A percentile compares a stretch with the other conserved stretches of the same genome.
Evolutionary conservation across 2,329 filamentous ascomycete species (phyloP).

Genomic region (Pyrenophora seminiperda): DNA sequence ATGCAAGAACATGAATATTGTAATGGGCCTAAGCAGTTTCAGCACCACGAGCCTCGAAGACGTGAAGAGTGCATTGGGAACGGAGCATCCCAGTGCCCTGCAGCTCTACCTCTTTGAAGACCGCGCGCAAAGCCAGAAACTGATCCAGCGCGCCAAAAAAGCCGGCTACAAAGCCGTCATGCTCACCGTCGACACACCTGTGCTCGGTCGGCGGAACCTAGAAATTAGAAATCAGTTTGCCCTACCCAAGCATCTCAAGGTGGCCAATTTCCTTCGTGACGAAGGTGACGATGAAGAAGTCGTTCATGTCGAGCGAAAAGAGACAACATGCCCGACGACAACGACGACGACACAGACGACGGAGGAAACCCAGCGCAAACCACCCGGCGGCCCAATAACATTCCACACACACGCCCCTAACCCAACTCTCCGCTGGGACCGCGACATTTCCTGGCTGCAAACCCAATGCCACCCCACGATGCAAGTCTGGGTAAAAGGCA

Average conservation of each 20-base stretch:
- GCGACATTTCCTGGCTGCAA: constrained; percentile 30
- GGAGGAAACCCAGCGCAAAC: constrained; percentile 10
- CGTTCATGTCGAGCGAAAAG: neutral
- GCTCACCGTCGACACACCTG: constrained; percentile 34
- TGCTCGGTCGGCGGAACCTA: constrained; percentile 27
- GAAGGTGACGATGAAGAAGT: neutral
- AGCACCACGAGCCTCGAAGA: constrained; percentile 51
- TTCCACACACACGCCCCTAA: constrained; percentile 32
- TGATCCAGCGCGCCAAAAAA: constrained; percentile 33
- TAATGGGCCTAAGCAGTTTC: constrained; percentile 47
- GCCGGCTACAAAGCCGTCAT: constrained; percentile 34
- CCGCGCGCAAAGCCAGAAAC: constrained; percentile 20
- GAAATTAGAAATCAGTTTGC: constrained; percentile 38
- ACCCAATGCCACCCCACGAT: constrained; percentile 28
- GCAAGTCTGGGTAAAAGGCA: constrained; percentile 52
- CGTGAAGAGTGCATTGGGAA: constrained; percentile 54
- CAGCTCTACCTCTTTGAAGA: constrained; percentile 53
- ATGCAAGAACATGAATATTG: constrained; percentile 46
- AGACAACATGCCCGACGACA: neutral
- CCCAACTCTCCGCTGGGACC: constrained; percentile 31
- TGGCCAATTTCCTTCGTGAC: constrained; percentile 28
- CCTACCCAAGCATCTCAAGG: constrained; percentile 27
- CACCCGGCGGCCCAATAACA: constrained; percentile 18
- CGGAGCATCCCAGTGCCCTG: constrained; percentile 39
- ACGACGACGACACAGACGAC: neutral